A percentile compares a stretch with the other conserved stretches of the same genome.
These are phyloP conservation scores for Russula compacta DNA, from an alignment of 768 basidiomycete species.

Conservation along the genomic window DNA sequence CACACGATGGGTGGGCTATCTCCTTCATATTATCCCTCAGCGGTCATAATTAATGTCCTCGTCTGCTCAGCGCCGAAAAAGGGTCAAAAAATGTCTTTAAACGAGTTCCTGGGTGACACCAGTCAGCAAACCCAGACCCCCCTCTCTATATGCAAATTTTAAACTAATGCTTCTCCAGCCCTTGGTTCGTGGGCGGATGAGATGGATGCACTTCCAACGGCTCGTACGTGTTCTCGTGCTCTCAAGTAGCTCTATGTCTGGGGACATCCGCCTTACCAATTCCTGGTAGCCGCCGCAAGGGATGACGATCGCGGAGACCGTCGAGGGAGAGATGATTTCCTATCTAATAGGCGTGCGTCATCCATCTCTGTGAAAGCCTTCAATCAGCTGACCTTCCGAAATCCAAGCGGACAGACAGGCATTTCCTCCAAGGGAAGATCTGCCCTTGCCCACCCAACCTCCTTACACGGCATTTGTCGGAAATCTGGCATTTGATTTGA, in stretches of 20 bases:
- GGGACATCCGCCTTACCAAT: not conserved
- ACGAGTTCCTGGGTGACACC: slow-evolving; percentile 84
- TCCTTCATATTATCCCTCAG: not conserved
- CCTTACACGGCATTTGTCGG: slow-evolving; percentile 97
- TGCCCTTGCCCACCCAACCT: slow-evolving; percentile 90
- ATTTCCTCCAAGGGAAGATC: slow-evolving; percentile 68
- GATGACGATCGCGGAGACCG: slow-evolving; percentile 60
- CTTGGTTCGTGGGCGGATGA: slow-evolving; percentile 98
- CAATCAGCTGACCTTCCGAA: not conserved
- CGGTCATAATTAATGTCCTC: not conserved
- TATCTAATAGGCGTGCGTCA: slow-evolving; percentile 50
- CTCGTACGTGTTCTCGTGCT: slow-evolving; percentile 57
- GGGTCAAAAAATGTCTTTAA: slow-evolving; percentile 86
- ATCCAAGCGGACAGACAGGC: slow-evolving; percentile 46
- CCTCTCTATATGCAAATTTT: slow-evolving; percentile 19
- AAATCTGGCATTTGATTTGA: slow-evolving; percentile 89
- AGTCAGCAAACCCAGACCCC: slow-evolving; percentile 40
- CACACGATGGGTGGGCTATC: slow-evolving; percentile 28
- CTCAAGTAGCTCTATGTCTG: not conserved
- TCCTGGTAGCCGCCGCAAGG: slow-evolving; percentile 51
- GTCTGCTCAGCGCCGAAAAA: slow-evolving; percentile 71
- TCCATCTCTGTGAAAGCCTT: not conserved
- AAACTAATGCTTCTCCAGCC: slow-evolving; percentile 35
- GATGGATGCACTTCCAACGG: slow-evolving; percentile 87
- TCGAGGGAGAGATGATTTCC: slow-evolving; percentile 53